Base-by-base conservation (phyloP, 1,284 basidiomycete species). In the Pholiota adiposa region DNA sequence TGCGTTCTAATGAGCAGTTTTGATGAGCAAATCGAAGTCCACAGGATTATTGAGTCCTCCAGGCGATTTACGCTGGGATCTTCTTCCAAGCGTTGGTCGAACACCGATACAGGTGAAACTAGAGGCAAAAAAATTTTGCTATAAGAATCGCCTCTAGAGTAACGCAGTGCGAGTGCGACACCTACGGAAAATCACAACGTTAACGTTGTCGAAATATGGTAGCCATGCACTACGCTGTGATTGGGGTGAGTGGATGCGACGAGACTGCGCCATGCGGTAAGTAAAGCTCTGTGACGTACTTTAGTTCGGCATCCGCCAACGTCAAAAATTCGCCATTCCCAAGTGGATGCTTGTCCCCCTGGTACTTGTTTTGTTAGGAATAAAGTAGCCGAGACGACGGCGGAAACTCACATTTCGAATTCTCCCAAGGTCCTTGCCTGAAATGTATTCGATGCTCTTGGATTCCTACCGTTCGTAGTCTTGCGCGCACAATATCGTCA, bases 301-400 rank as follows among this genome's bases (percentile, higher is more conserved):
- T 74, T 72, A 48, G 82, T 84, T 51, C 84, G 78, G 61, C 82
- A 84, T 12, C 86, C 86, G 48, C 86, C 86, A 44, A 89, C 86
- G 62, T 89, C 87, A 71, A 83, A 88, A 59, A 89, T 84, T 31
- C 81, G 77, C 86, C 86, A 88, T 69, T 86, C 83, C 71, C 82
- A 82, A 5, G 71, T 72, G 34, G 75, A 72, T 14, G 67, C 67
- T 56, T 76, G 73, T 23, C 71, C 70, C 43, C 64, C 72, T 74
- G 68, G 63, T 36, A 27, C 14, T 19, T 50, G 51, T 61, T 21
- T 40, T 51, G 46, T 56, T 34, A 58, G 58, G 43, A 58, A 36
- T 33, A 33, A n/a, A 54, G 51, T 21, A 54, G 33, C 46, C 48
- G 23, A 53, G 51, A n/a, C 52, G 36, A 49, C 27, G 33, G 49